A percentile compares a stretch with the other conserved stretches of the same genome.
Evolutionary conservation across 352 stramenopile species (phyloP).

Genomic region (Phytopythium sindhum): DNA sequence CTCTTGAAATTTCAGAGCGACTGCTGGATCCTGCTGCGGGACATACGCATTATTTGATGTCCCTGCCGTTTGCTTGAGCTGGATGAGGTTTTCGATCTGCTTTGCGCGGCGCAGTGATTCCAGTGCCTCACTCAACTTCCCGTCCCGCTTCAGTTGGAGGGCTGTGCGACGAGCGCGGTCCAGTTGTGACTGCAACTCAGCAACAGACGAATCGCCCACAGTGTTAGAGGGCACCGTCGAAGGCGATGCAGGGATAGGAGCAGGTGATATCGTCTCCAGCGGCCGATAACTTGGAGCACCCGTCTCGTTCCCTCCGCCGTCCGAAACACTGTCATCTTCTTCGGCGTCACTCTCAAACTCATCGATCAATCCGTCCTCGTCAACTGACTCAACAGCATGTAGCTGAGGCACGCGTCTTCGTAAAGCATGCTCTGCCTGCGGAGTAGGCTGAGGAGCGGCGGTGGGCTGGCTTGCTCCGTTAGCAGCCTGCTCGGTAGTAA

Average conservation of each 20-base stretch:
- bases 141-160: constrained; percentile 52
- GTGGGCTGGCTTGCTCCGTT: not conserved
- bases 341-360: constrained; percentile 20
- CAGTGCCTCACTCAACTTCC: constrained; percentile 53
- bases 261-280: not conserved
- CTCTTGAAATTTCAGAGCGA: constrained; percentile 39
- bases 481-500: not conserved
- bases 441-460: not conserved
- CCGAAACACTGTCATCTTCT: not conserved
- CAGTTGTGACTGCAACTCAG: constrained; percentile 26
- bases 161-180: constrained; percentile 36
- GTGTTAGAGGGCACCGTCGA: not conserved
- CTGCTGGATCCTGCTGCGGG: constrained; percentile 14
- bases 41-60: not conserved
- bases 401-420: not conserved
- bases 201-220: not conserved
- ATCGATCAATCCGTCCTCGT: constrained; percentile 66
- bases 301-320: not conserved
- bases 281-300: not conserved
- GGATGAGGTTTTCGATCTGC: constrained; percentile 59
- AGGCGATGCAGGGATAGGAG: not conserved
- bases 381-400: constrained; percentile 27
- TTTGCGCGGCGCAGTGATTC: constrained; percentile 67
- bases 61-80: constrained; percentile 31
- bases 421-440: not conserved